Evolutionary conservation across 345 rosid genomes (phyloP).

Genomic region (Ceriops tagal): DNA sequence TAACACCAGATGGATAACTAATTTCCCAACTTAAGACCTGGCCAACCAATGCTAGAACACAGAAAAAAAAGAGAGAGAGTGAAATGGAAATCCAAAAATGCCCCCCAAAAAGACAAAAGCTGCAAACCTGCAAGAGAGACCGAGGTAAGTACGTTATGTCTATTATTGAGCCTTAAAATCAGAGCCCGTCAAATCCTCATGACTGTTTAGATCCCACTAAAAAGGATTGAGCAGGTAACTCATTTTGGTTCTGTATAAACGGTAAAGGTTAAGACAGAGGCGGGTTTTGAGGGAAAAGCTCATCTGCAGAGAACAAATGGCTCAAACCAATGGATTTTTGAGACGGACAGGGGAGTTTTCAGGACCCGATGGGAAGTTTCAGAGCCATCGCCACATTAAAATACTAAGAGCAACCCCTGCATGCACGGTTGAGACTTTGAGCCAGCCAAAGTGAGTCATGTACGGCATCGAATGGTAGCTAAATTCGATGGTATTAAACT

Average conservation of each 20-base stretch:
- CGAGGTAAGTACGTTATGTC: not conserved
- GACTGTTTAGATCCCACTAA: constrained; percentile 7
- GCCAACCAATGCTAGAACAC: not conserved
- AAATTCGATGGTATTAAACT: not conserved
- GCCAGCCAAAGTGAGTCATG: constrained; percentile 3
- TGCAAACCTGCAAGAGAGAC: constrained; percentile 5
- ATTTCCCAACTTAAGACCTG: constrained; percentile 9
- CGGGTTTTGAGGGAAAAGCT: constrained; percentile 14
- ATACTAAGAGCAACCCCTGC: not conserved
- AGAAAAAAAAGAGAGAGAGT: not conserved
- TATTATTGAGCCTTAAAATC: not conserved
- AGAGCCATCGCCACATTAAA: constrained; percentile 37
- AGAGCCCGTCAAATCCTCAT: constrained; percentile 17
- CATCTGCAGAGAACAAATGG: constrained; percentile 19
- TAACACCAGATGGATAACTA: constrained; percentile 16
- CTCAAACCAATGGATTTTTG: constrained; percentile 22
- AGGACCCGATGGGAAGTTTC: constrained; percentile 1
- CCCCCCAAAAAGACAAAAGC: not conserved
- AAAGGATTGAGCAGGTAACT: constrained; percentile 5
- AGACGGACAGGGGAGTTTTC: constrained; percentile 10
- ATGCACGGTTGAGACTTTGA: constrained; percentile 12
- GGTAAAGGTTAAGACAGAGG: not conserved
- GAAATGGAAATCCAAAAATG: not conserved
- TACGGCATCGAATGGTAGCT: not conserved
- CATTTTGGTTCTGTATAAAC: not conserved